Evolutionary conservation across 2,329 filamentous ascomycete genomes (phyloP).

Genomic region (Talaromyces sp.): DNA sequence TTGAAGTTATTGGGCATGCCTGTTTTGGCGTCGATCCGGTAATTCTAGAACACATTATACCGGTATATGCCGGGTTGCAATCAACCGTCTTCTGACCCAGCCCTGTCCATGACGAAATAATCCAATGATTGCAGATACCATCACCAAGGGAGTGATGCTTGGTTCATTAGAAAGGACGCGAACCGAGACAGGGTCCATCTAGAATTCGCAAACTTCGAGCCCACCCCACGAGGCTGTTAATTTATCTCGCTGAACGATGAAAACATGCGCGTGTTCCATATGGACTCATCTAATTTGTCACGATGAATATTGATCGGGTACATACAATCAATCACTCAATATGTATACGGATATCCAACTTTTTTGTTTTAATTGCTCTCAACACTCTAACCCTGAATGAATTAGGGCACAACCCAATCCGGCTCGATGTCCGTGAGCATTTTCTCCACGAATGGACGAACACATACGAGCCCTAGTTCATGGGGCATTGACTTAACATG

Average conservation of each 20-base stretch:
- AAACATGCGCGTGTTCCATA: background rate
- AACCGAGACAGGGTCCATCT: background rate
- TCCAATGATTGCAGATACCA: background rate
- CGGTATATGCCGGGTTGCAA: too few relatives aligned
- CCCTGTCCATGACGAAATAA: background rate
- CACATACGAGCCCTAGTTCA: background rate
- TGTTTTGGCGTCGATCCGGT: too few relatives aligned
- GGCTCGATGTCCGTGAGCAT: background rate
- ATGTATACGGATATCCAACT: too few relatives aligned
- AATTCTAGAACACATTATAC: too few relatives aligned
- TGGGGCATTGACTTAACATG: background rate
- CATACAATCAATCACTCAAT: too few relatives aligned
- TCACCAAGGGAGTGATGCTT: background rate
- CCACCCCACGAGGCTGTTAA: background rate
- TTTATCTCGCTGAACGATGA: background rate
- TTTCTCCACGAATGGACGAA: background rate
- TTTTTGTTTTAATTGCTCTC: background rate
- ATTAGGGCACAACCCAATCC: background rate
- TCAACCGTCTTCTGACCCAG: background rate
- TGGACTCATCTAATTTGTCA: background rate
- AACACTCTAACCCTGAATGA: background rate
- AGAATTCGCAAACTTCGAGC: background rate
- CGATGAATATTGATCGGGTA: background rate
- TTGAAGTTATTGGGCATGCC: too few relatives aligned
- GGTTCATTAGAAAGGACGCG: too few relatives aligned